Evolutionary conservation across 2,329 filamentous ascomycete species (phyloP).

Genomic region (Talaromyces verruculosus): DNA sequence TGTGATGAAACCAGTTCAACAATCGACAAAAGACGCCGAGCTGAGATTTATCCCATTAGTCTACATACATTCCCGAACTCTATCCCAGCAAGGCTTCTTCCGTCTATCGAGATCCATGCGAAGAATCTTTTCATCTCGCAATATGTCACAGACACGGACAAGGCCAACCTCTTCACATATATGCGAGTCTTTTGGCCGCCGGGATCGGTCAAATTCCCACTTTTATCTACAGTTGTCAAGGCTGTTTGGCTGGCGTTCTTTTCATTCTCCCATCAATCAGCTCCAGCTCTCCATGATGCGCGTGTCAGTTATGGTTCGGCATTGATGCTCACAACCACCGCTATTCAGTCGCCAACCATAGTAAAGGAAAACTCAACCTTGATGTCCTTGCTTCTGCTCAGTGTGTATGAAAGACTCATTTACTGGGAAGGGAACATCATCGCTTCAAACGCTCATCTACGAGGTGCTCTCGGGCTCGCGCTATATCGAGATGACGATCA

Average conservation of each 20-base stretch:
- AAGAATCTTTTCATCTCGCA: conserved; percentile 17
- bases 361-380: conserved; percentile 14
- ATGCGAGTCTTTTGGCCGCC: conserved; percentile 18
- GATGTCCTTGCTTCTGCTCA: conserved; percentile 17
- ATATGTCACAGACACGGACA: conserved; percentile 14
- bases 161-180: conserved; percentile 16
- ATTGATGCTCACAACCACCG: conserved; percentile 15
- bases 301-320: conserved; percentile 19
- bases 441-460: conserved; percentile 18
- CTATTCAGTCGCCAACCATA: conserved; percentile 14
- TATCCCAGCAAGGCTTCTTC: conserved; percentile 11
- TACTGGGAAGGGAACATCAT: neutral
- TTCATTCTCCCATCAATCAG: conserved; percentile 18
- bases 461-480: conserved; percentile 17
- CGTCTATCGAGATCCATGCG: conserved; percentile 11
- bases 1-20: conserved; percentile 17
- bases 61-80: neutral
- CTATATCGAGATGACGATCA: conserved; percentile 1
- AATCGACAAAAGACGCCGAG: conserved; percentile 5
- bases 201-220: neutral
- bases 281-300: conserved; percentile 14
- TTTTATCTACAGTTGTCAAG: conserved; percentile 9
- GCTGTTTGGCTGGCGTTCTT: conserved; percentile 18
- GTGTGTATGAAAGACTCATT: conserved; percentile 11
- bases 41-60: neutral